Percentiles rank a stretch among this genome's conserved stretches.
These are phyloP conservation scores for Botrytis deweyae DNA, from an alignment of 2,329 filamentous ascomycete genomes.

Conservation along the genomic window DNA sequence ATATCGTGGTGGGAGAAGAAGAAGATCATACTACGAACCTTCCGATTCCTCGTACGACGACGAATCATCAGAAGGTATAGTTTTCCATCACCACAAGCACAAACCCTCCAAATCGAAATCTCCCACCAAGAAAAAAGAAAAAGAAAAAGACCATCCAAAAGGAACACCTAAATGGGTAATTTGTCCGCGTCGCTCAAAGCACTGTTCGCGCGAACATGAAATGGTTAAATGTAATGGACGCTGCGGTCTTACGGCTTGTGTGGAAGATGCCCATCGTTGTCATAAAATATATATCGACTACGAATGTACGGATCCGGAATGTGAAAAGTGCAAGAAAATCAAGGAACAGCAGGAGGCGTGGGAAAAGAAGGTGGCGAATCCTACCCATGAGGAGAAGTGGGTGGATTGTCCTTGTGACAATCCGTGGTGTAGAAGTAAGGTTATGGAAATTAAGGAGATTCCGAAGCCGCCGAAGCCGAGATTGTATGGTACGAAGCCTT, in stretches of 20 bases:
- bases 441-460: constrained; percentile 1
- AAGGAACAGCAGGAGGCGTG: neutral
- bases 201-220: neutral
- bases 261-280: neutral
- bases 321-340: neutral
- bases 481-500: neutral
- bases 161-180: neutral
- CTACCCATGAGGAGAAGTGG: neutral
- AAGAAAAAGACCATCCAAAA: neutral
- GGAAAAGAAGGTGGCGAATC: neutral
- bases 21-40: neutral
- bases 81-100: neutral
- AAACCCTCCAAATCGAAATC: neutral
- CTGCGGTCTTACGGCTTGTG: neutral
- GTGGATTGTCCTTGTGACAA: neutral
- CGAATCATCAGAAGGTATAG: neutral
- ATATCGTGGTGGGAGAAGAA: neutral
- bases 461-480: neutral
- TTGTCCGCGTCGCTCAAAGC: neutral
- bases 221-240: neutral
- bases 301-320: neutral
- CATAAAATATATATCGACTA: neutral
- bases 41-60: neutral
- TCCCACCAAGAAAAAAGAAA: neutral
- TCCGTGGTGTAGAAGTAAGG: neutral